These are phyloP conservation scores for Fusarium pseudoanthophilum DNA, from an alignment of 2,329 filamentous ascomycete genomes.

Conservation along the genomic window DNA sequence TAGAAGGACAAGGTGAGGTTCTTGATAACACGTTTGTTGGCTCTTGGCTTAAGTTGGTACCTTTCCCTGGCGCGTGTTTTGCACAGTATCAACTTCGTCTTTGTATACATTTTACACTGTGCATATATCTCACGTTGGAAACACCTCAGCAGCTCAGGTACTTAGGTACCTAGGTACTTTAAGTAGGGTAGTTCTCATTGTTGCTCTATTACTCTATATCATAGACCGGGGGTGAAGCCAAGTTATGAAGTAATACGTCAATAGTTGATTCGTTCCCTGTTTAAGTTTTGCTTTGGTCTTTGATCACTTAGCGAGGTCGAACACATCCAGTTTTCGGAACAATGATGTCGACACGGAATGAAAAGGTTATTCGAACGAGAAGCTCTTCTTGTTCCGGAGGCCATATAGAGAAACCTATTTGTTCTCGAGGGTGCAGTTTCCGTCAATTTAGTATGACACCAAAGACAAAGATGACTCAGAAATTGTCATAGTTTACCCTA, in stretches of 20 bases:
- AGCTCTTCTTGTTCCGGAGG: neutral
- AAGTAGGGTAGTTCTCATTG: neutral
- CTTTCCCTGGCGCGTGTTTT: neutral
- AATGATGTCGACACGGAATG: neutral
- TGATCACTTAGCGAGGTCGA: no score
- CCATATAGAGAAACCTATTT: neutral
- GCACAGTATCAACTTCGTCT: neutral
- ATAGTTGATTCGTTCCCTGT: no score
- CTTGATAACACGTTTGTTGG: slow-evolving; percentile 8
- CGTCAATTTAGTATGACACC: neutral
- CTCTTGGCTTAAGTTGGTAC: neutral
- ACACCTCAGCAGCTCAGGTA: neutral
- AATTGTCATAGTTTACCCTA: neutral
- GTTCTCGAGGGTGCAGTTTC: neutral
- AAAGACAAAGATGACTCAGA: no score
- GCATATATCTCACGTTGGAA: no score
- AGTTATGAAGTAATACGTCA: neutral
- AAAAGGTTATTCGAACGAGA: no score
- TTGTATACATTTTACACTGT: neutral
- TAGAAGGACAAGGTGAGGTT: neutral
- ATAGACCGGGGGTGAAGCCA: neutral
- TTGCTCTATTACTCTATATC: no score
- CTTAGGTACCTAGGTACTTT: neutral
- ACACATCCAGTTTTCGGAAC: neutral
- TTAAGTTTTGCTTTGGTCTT: no score